phyloP scores from a whole-genome alignment of 257 asterid genomes.

The Solanum okadae region DNA sequence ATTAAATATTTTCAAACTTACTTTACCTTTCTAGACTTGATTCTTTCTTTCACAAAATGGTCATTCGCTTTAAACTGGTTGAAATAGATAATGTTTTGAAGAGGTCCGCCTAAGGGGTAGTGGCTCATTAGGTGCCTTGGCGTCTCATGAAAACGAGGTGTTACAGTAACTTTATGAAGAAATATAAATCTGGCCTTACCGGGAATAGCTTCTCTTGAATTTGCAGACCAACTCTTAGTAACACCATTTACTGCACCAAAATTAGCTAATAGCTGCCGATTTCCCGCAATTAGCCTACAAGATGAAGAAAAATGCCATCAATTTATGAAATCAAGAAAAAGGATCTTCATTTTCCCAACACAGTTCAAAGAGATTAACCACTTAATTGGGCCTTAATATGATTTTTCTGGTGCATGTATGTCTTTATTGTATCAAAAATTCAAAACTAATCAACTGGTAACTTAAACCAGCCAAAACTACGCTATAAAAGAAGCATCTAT shows the following conservation, averaged over 20 bases:
- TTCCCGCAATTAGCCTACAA: constrained; percentile 46
- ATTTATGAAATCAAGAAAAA: constrained; percentile 2
- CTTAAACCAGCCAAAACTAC: not conserved
- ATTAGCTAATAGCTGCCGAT: constrained; percentile 8
- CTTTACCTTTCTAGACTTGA: not conserved
- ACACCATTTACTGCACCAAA: constrained; percentile 25
- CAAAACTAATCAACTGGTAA: not conserved
- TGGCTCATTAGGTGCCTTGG: not conserved
- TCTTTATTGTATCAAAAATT: not conserved
- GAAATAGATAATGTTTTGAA: not conserved
- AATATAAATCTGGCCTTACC: constrained; percentile 29
- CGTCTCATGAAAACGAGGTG: not conserved
- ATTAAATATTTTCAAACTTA: not conserved
- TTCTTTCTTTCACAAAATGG: not conserved
- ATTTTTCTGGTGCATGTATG: not conserved
- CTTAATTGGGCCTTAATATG: not conserved
- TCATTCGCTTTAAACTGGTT: not conserved
- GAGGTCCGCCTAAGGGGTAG: not conserved
- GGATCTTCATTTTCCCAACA: not conserved
- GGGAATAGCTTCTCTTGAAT: constrained; percentile 22
- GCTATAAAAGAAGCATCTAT: not conserved
- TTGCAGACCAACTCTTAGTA: constrained; percentile 23
- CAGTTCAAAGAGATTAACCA: not conserved
- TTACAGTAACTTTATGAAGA: not conserved
- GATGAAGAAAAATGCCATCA: constrained; percentile 8